A percentile compares a stretch with the other conserved stretches of the same genome.
phyloP scores from a whole-genome alignment of 768 basidiomycete genomes.

The Grammothele lineata region DNA sequence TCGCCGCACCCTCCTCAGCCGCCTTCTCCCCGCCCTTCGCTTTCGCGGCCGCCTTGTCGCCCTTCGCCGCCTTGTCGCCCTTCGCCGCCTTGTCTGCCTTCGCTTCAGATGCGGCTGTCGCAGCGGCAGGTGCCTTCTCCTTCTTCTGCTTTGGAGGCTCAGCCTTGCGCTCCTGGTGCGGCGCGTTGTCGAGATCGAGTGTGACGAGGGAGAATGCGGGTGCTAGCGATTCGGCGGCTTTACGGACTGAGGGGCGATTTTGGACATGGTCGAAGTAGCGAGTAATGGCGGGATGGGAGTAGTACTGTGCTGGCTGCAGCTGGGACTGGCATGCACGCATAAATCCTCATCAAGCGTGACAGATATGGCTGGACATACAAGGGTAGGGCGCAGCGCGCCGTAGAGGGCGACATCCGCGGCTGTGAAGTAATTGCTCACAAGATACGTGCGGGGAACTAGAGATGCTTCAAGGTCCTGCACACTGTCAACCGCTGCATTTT shows the following conservation, averaged over 20 bases:
- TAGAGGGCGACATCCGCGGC: conserved; percentile 91
- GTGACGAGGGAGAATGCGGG: conserved; percentile 52
- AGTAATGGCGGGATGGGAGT: conserved; percentile 75
- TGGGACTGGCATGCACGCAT: conserved; percentile 46
- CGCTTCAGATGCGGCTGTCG: conserved; percentile 25
- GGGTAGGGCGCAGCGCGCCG: conserved; percentile 75
- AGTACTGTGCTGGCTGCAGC: conserved; percentile 67
- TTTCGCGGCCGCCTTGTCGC: conserved; percentile 24
- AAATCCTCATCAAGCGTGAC: not conserved
- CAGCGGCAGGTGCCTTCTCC: conserved; percentile 21
- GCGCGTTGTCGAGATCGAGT: conserved; percentile 76
- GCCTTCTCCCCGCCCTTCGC: conserved; percentile 8
- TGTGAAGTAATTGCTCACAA: conserved; percentile 80
- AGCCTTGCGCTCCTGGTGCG: conserved; percentile 65
- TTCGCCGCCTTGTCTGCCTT: conserved; percentile 22
- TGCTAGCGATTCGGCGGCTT: conserved; percentile 46
- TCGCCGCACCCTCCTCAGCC: conserved; percentile 54
- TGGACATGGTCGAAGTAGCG: conserved; percentile 98
- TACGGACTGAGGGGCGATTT: conserved; percentile 56
- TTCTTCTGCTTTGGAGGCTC: conserved; percentile 79
- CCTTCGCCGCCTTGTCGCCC: conserved; percentile 22
- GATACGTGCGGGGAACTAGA: conserved; percentile 75
- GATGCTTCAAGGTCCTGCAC: conserved; percentile 66
- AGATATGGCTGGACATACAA: conserved; percentile 50
- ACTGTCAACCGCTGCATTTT: conserved; percentile 1